These are phyloP conservation scores for Calonectria naviculata DNA, from an alignment of 2,329 filamentous ascomycete genomes.

Conservation along the genomic window DNA sequence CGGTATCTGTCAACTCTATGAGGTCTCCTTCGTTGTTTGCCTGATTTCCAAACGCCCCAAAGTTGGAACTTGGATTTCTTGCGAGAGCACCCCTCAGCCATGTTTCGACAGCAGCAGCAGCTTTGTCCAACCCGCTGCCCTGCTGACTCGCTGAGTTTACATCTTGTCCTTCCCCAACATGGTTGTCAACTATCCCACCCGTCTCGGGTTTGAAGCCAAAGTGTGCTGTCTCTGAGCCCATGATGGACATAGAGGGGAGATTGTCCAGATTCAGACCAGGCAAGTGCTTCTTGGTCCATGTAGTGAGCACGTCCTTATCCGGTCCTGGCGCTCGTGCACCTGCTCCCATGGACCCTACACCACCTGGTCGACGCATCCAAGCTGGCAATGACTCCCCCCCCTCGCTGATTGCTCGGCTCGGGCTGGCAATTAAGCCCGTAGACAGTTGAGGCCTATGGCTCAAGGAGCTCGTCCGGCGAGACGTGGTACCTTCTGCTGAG, in stretches of 20 bases:
- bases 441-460: slow-evolving; percentile 48
- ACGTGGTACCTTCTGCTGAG: slow-evolving; percentile 47
- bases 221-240: slow-evolving; percentile 69
- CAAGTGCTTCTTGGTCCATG: slow-evolving; percentile 85
- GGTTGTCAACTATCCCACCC: slow-evolving; percentile 61
- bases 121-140: slow-evolving; percentile 76
- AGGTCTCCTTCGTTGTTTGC: slow-evolving; percentile 64
- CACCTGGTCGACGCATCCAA: slow-evolving; percentile 86
- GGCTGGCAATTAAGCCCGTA: slow-evolving; percentile 48
- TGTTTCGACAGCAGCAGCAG: slow-evolving; percentile 87
- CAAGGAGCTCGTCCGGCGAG: slow-evolving; percentile 57
- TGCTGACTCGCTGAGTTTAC: slow-evolving; percentile 54
- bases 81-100: slow-evolving; percentile 88
- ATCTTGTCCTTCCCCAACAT: slow-evolving; percentile 61
- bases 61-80: slow-evolving; percentile 67
- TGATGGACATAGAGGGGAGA: slow-evolving; percentile 73
- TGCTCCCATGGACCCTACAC: slow-evolving; percentile 83
- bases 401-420: slow-evolving; percentile 51
- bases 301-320: slow-evolving; percentile 85
- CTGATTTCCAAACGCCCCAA: slow-evolving; percentile 52
- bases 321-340: slow-evolving; percentile 82
- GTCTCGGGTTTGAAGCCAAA: slow-evolving; percentile 62
- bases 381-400: slow-evolving; percentile 56
- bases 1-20: slow-evolving; percentile 77
- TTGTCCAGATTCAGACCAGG: slow-evolving; percentile 80